Evolutionary conservation across 2,329 filamentous ascomycete species (phyloP).

Genomic region (Exophiala aquamarina): DNA sequence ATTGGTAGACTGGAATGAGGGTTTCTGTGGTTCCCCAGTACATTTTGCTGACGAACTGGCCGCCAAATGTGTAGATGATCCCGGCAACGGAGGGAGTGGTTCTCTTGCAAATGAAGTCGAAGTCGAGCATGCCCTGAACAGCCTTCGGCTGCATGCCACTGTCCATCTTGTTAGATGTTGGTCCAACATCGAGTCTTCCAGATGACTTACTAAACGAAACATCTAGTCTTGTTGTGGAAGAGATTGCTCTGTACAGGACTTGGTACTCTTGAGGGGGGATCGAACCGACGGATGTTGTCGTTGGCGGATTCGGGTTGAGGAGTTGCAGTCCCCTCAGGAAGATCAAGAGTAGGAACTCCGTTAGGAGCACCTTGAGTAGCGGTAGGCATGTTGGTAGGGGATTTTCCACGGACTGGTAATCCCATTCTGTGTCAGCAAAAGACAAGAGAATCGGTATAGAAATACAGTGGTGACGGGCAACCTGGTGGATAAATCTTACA

Average conservation of each 20-base stretch:
- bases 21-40: conserved; percentile 99
- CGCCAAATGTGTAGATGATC: conserved; percentile 99
- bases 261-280: conserved; percentile 85
- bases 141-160: conserved; percentile 93
- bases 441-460: conserved; percentile 3
- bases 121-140: conserved; percentile 93
- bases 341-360: conserved; percentile 51
- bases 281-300: conserved; percentile 98
- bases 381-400: conserved; percentile 30
- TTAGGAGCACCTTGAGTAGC: conserved; percentile 58
- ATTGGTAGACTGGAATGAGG: conserved; percentile 95
- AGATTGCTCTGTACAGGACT: conserved; percentile 88
- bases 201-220: conserved; percentile 93
- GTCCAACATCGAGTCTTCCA: conserved; percentile 36
- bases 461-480: background rate
- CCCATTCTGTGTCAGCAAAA: conserved; percentile 26
- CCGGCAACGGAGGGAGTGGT: conserved; percentile 92
- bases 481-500: too few relatives aligned
- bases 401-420: conserved; percentile 23
- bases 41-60: conserved; percentile 99
- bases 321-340: conserved; percentile 42
- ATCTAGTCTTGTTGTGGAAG: conserved; percentile 99
- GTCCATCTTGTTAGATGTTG: conserved; percentile 31
- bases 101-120: conserved; percentile 99
- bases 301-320: conserved; percentile 66